Conservation (phyloP, 495 filamentous ascomycete species). For the Penicillium paxilli region DNA sequence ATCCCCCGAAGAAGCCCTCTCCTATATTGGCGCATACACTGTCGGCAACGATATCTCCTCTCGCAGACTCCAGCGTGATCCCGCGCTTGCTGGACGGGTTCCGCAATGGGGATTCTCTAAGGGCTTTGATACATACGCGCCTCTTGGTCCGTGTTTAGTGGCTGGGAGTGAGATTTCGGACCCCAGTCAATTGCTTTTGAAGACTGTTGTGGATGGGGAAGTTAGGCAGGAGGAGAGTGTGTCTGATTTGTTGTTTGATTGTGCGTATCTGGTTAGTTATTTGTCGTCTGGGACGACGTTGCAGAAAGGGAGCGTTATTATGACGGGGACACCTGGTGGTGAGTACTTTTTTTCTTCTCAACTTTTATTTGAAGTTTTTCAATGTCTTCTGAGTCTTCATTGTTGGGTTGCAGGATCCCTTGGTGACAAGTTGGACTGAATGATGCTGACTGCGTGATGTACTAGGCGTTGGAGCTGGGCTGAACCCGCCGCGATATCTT, state of each 20-base stretch:
- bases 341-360: constrained; percentile 3
- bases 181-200: constrained; percentile 57
- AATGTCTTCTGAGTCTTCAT: no score
- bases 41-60: constrained; percentile 51
- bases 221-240: constrained; percentile 64
- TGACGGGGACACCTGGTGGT: constrained; percentile 64
- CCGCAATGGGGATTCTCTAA: constrained; percentile 75
- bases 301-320: constrained; percentile 72
- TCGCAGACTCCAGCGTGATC: constrained; percentile 44
- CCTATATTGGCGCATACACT: constrained; percentile 50
- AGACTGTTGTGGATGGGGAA: constrained; percentile 63
- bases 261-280: constrained; percentile 65
- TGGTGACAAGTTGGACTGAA: no score
- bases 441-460: background rate
- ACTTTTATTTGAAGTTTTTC: no score
- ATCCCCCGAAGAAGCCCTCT: constrained; percentile 35
- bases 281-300: constrained; percentile 70
- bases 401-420: no score
- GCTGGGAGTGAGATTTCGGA: constrained; percentile 35
- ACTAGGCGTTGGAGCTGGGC: constrained; percentile 31
- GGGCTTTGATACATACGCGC: constrained; percentile 76
- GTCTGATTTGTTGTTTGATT: constrained; percentile 69
- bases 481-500: constrained; percentile 35
- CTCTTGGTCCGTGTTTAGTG: constrained; percentile 58
- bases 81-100: constrained; percentile 58